Evolutionary conservation across 2,329 filamentous ascomycete species (phyloP), one percentile per base, ranked within the genome.

Genomic region (Podosphaera leucotricha): DNA sequence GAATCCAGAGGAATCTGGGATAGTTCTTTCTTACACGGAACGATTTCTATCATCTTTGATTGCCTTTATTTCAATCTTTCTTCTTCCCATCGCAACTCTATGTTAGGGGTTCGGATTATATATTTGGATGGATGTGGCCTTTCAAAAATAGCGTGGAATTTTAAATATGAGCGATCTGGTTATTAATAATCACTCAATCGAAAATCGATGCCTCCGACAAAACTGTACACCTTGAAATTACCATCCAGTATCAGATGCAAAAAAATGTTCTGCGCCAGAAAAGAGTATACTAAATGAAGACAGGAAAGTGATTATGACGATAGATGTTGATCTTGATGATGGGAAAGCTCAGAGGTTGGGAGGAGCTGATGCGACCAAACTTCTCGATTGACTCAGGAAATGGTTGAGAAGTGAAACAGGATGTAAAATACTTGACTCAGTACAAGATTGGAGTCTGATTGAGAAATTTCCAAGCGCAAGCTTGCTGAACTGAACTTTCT

Each of bases 11-110:
- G 24, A 33, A 22, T 26, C 18, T 15, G 43, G 18, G 20, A 18
- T 20, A 26, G 44, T 36, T n/a, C n/a, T n/a, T n/a, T n/a, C 49
- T 64, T 84, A 94, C 86, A 94, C 86, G 57, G 86, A 93, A 61
- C 86, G 84, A 61, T 94, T 94, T 57, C 86, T 77, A 64, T 94
- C 86, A 75, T 94, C 86, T 65, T 93, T 94, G 71, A 95, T 95
- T 55, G 87, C 84, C 66, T 94, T 94, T 70, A 98, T 95, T 68
- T 95, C 90, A 61, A 98, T 98, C 75, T 98, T 98, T 72, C 90
- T 77, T 63, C 90, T 79, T 62, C 90, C 90, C 90, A 98, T 98
- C 44, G 49, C 64, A 57, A 54, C 54, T 52, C 54, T 49, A 55
- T 53, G 55, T 53, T 21, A 16, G 21, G 7, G 15, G 13, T 8